These are phyloP conservation scores for Polychytrium aggregatum DNA, from an alignment of 192 early-diverging fungal genomes.

Conservation along the genomic window DNA sequence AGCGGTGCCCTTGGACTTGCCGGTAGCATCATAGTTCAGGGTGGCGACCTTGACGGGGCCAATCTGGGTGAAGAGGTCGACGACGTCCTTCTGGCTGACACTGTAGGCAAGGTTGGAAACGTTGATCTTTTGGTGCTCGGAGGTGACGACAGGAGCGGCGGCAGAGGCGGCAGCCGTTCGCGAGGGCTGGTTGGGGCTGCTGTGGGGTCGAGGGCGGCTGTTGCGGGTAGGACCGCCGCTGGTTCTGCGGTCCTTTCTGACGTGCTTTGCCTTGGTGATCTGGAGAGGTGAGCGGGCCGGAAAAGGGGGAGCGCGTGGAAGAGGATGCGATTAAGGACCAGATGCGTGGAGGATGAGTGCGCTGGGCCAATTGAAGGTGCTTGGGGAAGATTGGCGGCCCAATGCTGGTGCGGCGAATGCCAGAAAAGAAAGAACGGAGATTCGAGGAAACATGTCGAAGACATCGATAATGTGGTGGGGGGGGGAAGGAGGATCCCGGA, in stretches of 20 bases:
- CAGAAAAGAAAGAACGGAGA: no score
- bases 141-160: conserved; percentile 1
- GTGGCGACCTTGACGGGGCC: conserved; percentile 30
- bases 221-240: conserved; percentile 13
- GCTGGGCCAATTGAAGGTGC: no score
- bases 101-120: conserved; percentile 29
- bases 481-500: neutral
- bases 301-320: neutral
- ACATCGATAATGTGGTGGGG: no score
- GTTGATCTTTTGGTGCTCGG: conserved; percentile 14
- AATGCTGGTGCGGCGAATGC: no score
- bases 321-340: neutral
- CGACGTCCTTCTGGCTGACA: conserved; percentile 29
- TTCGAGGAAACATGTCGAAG: no score
- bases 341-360: no score
- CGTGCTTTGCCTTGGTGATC: conserved; percentile 8
- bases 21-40: conserved; percentile 29
- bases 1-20: conserved; percentile 31
- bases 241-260: conserved; percentile 4
- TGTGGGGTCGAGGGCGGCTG: conserved; percentile 1
- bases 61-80: conserved; percentile 30
- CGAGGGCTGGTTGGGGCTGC: conserved; percentile 4
- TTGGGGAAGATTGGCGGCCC: no score
- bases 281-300: conserved; percentile 9
- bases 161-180: neutral